A percentile compares a stretch with the other conserved stretches of the same genome.
phyloP scores from a whole-genome alignment of 345 rosid species.

The Brassica rapa region DNA sequence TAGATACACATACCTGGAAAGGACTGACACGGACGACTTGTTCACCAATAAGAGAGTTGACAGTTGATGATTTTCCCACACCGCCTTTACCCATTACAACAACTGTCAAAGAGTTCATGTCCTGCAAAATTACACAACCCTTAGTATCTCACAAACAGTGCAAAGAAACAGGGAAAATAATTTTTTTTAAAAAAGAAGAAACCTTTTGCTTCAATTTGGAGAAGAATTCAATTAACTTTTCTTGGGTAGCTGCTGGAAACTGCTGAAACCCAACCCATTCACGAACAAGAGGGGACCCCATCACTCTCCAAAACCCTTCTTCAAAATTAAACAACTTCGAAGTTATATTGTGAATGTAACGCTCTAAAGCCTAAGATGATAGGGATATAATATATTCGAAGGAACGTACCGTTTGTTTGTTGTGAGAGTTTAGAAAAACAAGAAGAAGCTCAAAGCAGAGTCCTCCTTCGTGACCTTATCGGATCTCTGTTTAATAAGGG shows the following conservation, averaged over 20 bases:
- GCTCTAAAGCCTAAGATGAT: background rate
- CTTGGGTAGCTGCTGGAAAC: slow-evolving; percentile 72
- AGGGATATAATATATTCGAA: background rate
- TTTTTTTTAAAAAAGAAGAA: no score
- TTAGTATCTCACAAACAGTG: no score
- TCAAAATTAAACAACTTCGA: background rate
- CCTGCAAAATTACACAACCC: slow-evolving; percentile 43
- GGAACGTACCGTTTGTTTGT: slow-evolving; percentile 23
- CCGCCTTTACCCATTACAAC: slow-evolving; percentile 91
- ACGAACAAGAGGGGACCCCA: slow-evolving; percentile 54
- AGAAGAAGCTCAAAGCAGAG: background rate
- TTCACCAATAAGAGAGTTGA: slow-evolving; percentile 81
- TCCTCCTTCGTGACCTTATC: background rate
- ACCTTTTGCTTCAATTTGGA: slow-evolving; percentile 77
- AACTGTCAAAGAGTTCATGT: slow-evolving; percentile 64
- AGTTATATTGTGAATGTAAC: background rate
- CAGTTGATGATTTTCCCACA: slow-evolving; percentile 83
- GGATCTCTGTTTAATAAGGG: background rate
- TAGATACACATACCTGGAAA: slow-evolving; percentile 51
- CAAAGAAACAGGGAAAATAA: no score
- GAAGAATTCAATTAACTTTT: slow-evolving; percentile 59
- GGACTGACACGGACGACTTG: slow-evolving; percentile 73
- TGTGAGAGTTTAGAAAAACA: slow-evolving; percentile 23
- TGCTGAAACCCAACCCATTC: slow-evolving; percentile 83
- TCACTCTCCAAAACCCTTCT: slow-evolving; percentile 30